Evolutionary conservation across 495 filamentous ascomycete genomes (phyloP).

Genomic region (Lepraria neglecta): DNA sequence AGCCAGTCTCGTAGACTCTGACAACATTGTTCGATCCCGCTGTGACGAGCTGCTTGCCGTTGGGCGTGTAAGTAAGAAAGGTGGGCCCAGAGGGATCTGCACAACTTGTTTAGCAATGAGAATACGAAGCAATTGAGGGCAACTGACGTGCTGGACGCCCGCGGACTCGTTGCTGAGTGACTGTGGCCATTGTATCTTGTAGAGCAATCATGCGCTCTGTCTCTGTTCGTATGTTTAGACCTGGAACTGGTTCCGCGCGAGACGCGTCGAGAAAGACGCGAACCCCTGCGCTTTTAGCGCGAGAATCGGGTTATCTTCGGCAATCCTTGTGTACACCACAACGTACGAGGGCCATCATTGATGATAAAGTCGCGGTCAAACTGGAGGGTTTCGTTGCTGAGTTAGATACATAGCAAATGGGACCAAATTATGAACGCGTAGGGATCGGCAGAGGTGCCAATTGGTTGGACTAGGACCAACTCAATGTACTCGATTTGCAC

Average conservation of each 20-base stretch:
- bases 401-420: too few relatives aligned
- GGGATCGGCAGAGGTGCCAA: too few relatives aligned
- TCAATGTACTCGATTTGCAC: too few relatives aligned
- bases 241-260: not conserved
- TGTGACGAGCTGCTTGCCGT: conserved; percentile 68
- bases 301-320: not conserved
- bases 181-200: conserved; percentile 22
- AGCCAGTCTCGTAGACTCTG: conserved; percentile 82
- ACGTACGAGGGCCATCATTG: too few relatives aligned
- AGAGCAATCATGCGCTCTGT: not conserved
- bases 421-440: too few relatives aligned
- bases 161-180: conserved; percentile 35
- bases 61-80: conserved; percentile 59
- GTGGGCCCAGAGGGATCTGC: conserved; percentile 64
- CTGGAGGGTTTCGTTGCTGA: too few relatives aligned
- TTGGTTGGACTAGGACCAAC: too few relatives aligned
- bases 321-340: too few relatives aligned
- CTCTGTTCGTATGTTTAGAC: not conserved
- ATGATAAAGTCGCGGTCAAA: too few relatives aligned
- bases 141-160: conserved; percentile 45
- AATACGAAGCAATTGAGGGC: conserved; percentile 14
- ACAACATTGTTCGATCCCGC: conserved; percentile 86
- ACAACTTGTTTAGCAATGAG: not conserved
- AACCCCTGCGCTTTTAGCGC: not conserved
- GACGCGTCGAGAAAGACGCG: conserved; percentile 12